Evolutionary conservation across 139 green algal genomes (phyloP).

Genomic region (Limnomonas spitsbergensis): DNA sequence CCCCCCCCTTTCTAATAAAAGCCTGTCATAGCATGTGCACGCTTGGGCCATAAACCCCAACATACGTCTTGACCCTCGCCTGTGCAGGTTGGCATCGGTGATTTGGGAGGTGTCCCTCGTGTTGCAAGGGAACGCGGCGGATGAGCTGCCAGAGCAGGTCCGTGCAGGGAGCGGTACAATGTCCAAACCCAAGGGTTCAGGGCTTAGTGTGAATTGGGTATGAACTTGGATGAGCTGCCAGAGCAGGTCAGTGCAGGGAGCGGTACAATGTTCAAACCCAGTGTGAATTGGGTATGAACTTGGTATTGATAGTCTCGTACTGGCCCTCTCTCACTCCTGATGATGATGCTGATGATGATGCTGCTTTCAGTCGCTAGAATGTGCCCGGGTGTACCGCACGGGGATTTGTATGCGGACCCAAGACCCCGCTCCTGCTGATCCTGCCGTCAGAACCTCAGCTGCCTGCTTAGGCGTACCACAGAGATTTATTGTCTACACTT

Average conservation of each 20-base stretch:
- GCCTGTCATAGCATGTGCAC: neutral
- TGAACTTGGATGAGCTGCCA: no score
- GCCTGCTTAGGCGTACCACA: no score
- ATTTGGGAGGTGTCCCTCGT: slow-evolving; percentile 82
- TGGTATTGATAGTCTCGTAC: no score
- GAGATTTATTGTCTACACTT: no score
- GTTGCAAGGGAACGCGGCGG: slow-evolving; percentile 65
- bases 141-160: slow-evolving; percentile 84
- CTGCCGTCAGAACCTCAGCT: no score
- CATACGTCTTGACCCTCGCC: neutral
- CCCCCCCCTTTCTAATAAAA: neutral
- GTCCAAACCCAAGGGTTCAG: neutral
- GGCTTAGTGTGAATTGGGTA: neutral
- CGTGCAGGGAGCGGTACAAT: neutral
- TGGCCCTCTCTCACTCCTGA: no score
- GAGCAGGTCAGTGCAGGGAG: no score
- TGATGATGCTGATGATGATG: slow-evolving; percentile 22
- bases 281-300: neutral
- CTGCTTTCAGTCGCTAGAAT: slow-evolving; percentile 5
- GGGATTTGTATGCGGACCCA: no score
- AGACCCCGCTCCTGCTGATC: no score
- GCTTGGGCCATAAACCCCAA: neutral
- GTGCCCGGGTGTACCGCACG: neutral
- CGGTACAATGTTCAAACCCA: neutral
- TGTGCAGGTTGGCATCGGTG: slow-evolving; percentile 44